Conservation (phyloP, 805 yeast species). For the Kuraishia piskuri region DNA sequence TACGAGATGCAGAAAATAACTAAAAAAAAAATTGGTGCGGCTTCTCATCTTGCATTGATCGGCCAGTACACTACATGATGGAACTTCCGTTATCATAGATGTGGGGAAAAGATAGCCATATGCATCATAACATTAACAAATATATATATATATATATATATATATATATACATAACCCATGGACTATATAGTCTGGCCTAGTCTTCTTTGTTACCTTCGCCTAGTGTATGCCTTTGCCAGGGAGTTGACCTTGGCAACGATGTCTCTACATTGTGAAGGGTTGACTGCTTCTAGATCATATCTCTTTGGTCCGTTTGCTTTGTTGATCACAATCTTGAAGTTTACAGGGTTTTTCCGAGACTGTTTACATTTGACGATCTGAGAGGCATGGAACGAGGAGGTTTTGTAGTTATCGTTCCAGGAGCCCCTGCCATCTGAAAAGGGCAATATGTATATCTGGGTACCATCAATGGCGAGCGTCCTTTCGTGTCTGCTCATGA, state of each 20-base stretch:
- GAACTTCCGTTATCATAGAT: background rate
- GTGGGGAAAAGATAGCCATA: background rate
- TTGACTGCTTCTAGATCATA: constrained; percentile 79
- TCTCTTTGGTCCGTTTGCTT: constrained; percentile 63
- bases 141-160: too few relatives aligned
- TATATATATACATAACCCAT: too few relatives aligned
- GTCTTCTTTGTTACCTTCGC: background rate
- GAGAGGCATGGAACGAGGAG: constrained; percentile 77
- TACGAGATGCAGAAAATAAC: background rate
- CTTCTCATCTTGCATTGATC: background rate
- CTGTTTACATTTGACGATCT: constrained; percentile 66
- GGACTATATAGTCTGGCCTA: background rate
- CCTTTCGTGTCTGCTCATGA: constrained; percentile 72
- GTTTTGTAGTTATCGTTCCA: constrained; percentile 68
- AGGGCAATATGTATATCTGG: constrained; percentile 80
- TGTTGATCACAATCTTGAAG: constrained; percentile 73
- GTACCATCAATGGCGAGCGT: constrained; percentile 91
- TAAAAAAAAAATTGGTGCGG: background rate
- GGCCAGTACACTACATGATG: background rate
- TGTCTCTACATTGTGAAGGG: constrained; percentile 56
- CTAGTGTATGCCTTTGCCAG: constrained; percentile 17
- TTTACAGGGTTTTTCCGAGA: constrained; percentile 67
- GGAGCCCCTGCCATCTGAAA: constrained; percentile 54
- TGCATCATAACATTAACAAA: background rate
- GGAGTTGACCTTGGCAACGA: constrained; percentile 59